Evolutionary conservation across 306 rosid genomes (phyloP).

Genomic region (Rosa lucieae): DNA sequence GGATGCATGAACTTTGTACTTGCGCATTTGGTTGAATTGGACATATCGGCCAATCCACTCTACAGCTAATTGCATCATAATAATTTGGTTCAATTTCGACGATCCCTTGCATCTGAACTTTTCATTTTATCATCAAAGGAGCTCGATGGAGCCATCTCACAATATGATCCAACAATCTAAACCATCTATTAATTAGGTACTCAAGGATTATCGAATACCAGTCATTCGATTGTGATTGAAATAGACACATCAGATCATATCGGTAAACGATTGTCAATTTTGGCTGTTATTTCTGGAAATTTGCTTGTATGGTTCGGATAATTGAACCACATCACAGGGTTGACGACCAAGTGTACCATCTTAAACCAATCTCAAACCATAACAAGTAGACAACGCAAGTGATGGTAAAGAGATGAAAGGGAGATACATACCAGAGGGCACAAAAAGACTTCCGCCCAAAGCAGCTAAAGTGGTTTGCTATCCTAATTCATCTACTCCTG

Average conservation of each 20-base stretch:
- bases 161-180: not conserved
- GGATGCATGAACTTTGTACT: not conserved
- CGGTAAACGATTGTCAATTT: not conserved
- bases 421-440: slow-evolving; percentile 63
- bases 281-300: not conserved
- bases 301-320: not conserved
- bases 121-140: not conserved
- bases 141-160: not conserved
- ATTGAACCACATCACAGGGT: not conserved
- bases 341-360: not conserved
- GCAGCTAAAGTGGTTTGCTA: slow-evolving; percentile 40
- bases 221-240: not conserved
- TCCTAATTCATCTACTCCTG: slow-evolving; percentile 66
- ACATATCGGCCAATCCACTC: not conserved
- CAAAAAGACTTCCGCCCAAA: slow-evolving; percentile 33
- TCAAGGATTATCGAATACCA: not conserved
- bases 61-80: not conserved
- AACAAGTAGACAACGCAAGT: not conserved
- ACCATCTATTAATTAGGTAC: not conserved
- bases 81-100: not conserved
- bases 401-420: slow-evolving; percentile 15
- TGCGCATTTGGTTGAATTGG: not conserved
- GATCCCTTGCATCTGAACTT: not conserved
- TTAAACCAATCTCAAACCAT: not conserved
- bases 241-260: not conserved